Conservation (phyloP, 306 rosid genomes). For the Purshia tridentata region DNA sequence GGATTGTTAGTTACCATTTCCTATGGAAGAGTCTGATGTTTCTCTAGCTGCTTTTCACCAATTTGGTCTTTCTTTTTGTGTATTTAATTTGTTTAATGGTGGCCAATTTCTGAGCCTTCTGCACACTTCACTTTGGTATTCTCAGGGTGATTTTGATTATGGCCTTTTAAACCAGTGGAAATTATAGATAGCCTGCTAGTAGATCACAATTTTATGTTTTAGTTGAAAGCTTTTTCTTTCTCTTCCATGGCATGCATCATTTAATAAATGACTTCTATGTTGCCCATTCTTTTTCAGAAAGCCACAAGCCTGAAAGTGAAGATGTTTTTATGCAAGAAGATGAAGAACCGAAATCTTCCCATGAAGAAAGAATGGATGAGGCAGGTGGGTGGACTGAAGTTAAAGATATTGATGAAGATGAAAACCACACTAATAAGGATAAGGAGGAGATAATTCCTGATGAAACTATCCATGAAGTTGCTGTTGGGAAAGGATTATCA, state of each 20-base stretch:
- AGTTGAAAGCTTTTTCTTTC: not conserved
- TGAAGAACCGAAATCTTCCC: constrained; percentile 52
- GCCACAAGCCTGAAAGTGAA: constrained; percentile 75
- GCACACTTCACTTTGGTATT: not conserved
- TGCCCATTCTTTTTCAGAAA: constrained; percentile 54
- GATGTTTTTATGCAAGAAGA: constrained; percentile 88
- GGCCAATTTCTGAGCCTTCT: not conserved
- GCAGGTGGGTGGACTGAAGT: constrained; percentile 93
- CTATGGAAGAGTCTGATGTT: not conserved
- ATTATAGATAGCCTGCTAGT: not conserved
- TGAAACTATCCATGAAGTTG: constrained; percentile 87
- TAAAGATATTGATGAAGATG: constrained; percentile 51
- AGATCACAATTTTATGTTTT: not conserved
- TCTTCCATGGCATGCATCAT: not conserved
- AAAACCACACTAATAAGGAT: constrained; percentile 51
- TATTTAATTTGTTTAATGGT: not conserved
- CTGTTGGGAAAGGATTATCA: constrained; percentile 86
- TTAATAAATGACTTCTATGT: constrained; percentile 10
- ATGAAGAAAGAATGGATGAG: constrained; percentile 50
- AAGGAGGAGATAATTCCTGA: constrained; percentile 64
- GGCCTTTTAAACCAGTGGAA: not conserved
- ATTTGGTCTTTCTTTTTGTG: constrained; percentile 1
- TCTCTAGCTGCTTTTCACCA: not conserved
- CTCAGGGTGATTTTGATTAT: not conserved
- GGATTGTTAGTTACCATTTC: not conserved